Evolutionary conservation across 1,284 basidiomycete species (phyloP), one percentile per base, ranked within the genome.

Genomic region (Austropuccinia psidii): DNA sequence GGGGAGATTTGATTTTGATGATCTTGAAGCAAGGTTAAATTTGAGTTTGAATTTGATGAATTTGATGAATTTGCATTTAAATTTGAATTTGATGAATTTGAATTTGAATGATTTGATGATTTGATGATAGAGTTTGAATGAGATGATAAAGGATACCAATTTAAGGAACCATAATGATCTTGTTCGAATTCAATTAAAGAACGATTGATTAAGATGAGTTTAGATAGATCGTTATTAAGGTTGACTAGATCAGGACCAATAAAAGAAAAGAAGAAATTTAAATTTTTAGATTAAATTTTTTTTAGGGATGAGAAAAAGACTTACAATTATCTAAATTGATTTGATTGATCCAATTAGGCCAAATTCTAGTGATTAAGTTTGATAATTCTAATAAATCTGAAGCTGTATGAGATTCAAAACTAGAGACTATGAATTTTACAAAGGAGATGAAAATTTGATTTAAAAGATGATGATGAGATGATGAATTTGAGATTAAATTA

Each of bases 381-480:
- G 68, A 60, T n/a, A 72, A 57, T 35, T 72, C 68, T 33, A 37
- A 72, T 33, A 72, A 47, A 49, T 72, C 68, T 50, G 57, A 41
- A 15, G 55, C 47, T 41, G 68, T 62, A 17, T 72, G 58, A 3
- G 68, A 57, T 37, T 60, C 43, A 45, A 72, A 72, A 19, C 57
- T 47, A 37, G 47, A 57, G 24, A 72, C 57, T 6, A 72, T 62
- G n/a, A 72, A 60, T 15, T 9, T 50, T 2, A 62, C 68, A 49
- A 72, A 72, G 15, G 41, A 43, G 1, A 35, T 24, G 21, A 72
- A 72, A 19, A 52, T 39, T 24, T 62, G 57, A 13, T 11, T 49
- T 19, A 41, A 9, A n/a, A 61, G 57, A 72, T 33, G 1, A 57
- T 24, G n/a, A 45, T 37, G 33, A 19, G 24, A 62, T 39, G 49